These are phyloP conservation scores for Cercospora berteroae DNA, from an alignment of 2,329 filamentous ascomycete species.

Conservation along the genomic window DNA sequence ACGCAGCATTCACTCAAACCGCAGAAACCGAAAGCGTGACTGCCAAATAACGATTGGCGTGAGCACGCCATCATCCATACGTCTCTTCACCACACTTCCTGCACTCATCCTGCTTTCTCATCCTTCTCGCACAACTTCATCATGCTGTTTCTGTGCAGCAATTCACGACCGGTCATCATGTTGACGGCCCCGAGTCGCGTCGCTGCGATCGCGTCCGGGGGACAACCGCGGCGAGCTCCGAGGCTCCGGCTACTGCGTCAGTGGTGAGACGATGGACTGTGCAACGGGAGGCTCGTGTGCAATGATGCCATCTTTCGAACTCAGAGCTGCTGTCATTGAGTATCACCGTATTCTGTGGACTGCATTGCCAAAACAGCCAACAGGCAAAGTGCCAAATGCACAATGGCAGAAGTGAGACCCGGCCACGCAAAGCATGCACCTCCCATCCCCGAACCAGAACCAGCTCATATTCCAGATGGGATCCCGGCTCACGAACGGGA, in stretches of 20 bases:
- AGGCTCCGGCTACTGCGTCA: not conserved
- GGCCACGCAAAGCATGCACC: not conserved
- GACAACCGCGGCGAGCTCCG: not conserved
- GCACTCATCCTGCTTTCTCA: not conserved
- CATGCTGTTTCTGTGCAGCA: not conserved
- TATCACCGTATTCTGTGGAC: not conserved
- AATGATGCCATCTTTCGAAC: not conserved
- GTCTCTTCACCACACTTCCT: not conserved
- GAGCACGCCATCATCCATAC: not conserved
- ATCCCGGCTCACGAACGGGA: constrained; percentile 34
- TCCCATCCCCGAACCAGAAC: constrained; percentile 30
- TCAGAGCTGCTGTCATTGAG: not conserved
- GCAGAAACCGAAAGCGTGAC: not conserved
- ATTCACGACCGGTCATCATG: not conserved
- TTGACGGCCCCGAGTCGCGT: not conserved
- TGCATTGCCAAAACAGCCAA: not conserved
- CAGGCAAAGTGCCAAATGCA: not conserved
- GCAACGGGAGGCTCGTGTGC: not conserved
- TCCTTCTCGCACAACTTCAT: no score
- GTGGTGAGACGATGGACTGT: not conserved
- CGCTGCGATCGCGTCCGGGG: not conserved
- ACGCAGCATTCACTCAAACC: not conserved
- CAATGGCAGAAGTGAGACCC: not conserved
- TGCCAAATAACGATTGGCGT: not conserved
- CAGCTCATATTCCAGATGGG: constrained; percentile 24